phyloP scores from a whole-genome alignment of 257 asterid species.

The Solanum sejunctum region DNA sequence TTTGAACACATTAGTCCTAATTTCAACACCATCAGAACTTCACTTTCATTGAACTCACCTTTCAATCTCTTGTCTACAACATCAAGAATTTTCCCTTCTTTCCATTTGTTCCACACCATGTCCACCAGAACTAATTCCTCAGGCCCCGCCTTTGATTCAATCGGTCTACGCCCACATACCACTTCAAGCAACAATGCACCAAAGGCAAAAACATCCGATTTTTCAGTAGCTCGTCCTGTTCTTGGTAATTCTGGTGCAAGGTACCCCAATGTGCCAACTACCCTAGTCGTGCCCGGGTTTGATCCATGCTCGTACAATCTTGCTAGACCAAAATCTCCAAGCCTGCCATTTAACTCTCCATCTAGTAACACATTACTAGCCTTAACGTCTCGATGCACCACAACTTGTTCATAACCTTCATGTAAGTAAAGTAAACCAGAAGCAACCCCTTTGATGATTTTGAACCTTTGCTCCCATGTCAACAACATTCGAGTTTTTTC shows the following conservation, averaged over 20 bases:
- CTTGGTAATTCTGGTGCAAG: constrained; percentile 52
- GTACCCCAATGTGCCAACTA: constrained; percentile 63
- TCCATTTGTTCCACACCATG: constrained; percentile 5
- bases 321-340: constrained; percentile 65
- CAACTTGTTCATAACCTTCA: constrained; percentile 56
- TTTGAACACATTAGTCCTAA: constrained; percentile 9
- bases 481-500: constrained; percentile 21
- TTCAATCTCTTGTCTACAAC: constrained; percentile 6
- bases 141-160: neutral
- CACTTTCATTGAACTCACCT: neutral
- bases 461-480: constrained; percentile 51
- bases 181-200: constrained; percentile 44
- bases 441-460: constrained; percentile 58
- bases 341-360: constrained; percentile 32
- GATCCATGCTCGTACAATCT: constrained; percentile 47
- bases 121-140: constrained; percentile 7
- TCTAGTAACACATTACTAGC: constrained; percentile 62
- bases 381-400: constrained; percentile 51
- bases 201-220: constrained; percentile 46
- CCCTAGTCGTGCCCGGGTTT: constrained; percentile 45
- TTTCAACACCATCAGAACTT: constrained; percentile 1
- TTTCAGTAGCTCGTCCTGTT: constrained; percentile 42
- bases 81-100: neutral
- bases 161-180: constrained; percentile 13
- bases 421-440: constrained; percentile 55